Evolutionary conservation across 1,284 basidiomycete genomes (phyloP).

Genomic region (Pascua sp.): DNA sequence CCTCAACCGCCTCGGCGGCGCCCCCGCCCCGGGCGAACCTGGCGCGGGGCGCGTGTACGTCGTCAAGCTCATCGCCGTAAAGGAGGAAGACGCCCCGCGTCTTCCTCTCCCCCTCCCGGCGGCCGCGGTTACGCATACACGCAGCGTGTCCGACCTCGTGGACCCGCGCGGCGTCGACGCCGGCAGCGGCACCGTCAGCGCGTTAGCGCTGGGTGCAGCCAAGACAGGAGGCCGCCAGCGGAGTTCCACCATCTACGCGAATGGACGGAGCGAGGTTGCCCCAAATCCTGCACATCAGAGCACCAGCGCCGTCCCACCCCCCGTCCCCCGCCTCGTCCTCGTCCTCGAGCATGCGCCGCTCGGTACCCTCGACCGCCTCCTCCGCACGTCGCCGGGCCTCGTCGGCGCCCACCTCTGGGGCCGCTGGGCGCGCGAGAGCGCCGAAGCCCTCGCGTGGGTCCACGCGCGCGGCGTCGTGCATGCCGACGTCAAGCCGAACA

Average conservation of each 20-base stretch:
- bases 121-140: background rate
- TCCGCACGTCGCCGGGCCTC: constrained; percentile 43
- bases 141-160: too few species aligned
- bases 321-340: constrained; percentile 35
- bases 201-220: background rate
- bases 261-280: background rate
- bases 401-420: constrained; percentile 43
- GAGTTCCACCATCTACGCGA: constrained; percentile 11
- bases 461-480: constrained; percentile 51
- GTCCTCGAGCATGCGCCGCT: constrained; percentile 48
- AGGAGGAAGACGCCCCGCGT: constrained; percentile 29
- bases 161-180: background rate
- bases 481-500: constrained; percentile 52
- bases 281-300: too few species aligned
- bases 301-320: too few species aligned
- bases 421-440: constrained; percentile 48
- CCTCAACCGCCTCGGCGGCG: constrained; percentile 42
- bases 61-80: constrained; percentile 43
- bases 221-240: constrained; percentile 2
- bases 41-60: constrained; percentile 30
- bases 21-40: background rate
- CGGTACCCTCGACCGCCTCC: constrained; percentile 46
- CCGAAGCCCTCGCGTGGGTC: constrained; percentile 49
- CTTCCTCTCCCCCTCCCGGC: too few species aligned
- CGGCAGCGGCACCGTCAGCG: background rate